Percentiles rank a stretch among this genome's conserved stretches.
These are phyloP conservation scores for Citrus cavaleriei DNA, from an alignment of 345 rosid species.

Conservation along the genomic window DNA sequence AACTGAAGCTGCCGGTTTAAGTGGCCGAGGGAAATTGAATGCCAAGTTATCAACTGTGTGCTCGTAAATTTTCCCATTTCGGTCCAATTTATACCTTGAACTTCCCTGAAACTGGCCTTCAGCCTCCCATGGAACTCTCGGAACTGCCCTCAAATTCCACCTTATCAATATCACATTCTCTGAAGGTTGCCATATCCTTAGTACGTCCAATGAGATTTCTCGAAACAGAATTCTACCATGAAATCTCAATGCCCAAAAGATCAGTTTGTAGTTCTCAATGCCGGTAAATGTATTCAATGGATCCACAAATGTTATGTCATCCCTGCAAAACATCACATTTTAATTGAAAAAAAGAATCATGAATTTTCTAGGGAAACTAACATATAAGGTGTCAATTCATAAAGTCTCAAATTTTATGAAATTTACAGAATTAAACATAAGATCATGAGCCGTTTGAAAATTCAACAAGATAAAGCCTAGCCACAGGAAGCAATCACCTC, in stretches of 20 bases:
- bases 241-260: slow-evolving; percentile 90
- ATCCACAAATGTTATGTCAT: slow-evolving; percentile 73
- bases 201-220: slow-evolving; percentile 76
- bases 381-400: not conserved
- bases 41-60: slow-evolving; percentile 93
- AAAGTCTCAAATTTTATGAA: not conserved
- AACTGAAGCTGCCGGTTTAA: slow-evolving; percentile 69
- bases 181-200: slow-evolving; percentile 94
- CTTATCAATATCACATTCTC: slow-evolving; percentile 87
- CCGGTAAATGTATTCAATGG: slow-evolving; percentile 83
- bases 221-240: slow-evolving; percentile 82
- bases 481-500: not conserved
- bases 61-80: slow-evolving; percentile 81
- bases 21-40: slow-evolving; percentile 75
- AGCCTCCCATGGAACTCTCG: slow-evolving; percentile 97
- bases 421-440: not conserved
- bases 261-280: slow-evolving; percentile 69
- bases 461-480: not conserved
- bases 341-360: not conserved
- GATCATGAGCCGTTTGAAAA: not conserved
- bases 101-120: slow-evolving; percentile 90
- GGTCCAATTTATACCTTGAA: slow-evolving; percentile 81
- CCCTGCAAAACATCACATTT: slow-evolving; percentile 41
- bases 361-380: not conserved
- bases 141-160: slow-evolving; percentile 89